Evolutionary conservation across 495 filamentous ascomycete genomes (phyloP).

Genomic region (Hypoxylon fuscum): DNA sequence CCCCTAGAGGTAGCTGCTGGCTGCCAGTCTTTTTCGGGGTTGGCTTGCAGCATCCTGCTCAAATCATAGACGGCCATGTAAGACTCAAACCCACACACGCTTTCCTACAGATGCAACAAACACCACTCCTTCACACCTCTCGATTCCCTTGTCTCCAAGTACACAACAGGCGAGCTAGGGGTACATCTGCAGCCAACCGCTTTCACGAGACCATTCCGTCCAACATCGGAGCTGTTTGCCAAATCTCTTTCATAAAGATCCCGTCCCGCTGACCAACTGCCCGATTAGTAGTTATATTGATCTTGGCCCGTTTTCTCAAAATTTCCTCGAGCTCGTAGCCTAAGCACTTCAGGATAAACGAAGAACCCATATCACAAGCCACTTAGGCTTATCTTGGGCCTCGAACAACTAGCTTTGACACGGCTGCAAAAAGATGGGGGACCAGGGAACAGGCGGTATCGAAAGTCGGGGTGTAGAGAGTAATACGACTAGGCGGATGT

Average conservation of each 20-base stretch:
- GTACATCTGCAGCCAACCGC: constrained; percentile 52
- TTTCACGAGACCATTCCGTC: constrained; percentile 55
- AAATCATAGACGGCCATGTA: constrained; percentile 47
- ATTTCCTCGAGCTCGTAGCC: constrained; percentile 6
- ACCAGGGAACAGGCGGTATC: constrained; percentile 55
- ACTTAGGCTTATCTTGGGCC: background rate
- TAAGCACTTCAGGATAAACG: constrained; percentile 6
- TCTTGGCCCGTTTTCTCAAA: constrained; percentile 16
- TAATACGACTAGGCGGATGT: constrained; percentile 52
- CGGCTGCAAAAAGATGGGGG: constrained; percentile 48
- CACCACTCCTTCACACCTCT: constrained; percentile 40
- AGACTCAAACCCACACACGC: constrained; percentile 38
- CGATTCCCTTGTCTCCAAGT: constrained; percentile 43
- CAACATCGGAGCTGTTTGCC: constrained; percentile 46
- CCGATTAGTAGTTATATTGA: constrained; percentile 22
- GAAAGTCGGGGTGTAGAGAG: constrained; percentile 52
- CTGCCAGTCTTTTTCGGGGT: constrained; percentile 44
- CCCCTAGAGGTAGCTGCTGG: constrained; percentile 40
- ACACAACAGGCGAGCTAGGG: constrained; percentile 45
- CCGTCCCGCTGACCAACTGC: constrained; percentile 33
- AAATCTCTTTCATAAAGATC: constrained; percentile 40
- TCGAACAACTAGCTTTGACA: constrained; percentile 5
- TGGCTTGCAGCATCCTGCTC: constrained; percentile 40
- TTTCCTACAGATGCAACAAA: constrained; percentile 42
- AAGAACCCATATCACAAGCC: constrained; percentile 4